Conservation (phyloP, 2,329 filamentous ascomycete species). For the Colletotrichum sidae region DNA sequence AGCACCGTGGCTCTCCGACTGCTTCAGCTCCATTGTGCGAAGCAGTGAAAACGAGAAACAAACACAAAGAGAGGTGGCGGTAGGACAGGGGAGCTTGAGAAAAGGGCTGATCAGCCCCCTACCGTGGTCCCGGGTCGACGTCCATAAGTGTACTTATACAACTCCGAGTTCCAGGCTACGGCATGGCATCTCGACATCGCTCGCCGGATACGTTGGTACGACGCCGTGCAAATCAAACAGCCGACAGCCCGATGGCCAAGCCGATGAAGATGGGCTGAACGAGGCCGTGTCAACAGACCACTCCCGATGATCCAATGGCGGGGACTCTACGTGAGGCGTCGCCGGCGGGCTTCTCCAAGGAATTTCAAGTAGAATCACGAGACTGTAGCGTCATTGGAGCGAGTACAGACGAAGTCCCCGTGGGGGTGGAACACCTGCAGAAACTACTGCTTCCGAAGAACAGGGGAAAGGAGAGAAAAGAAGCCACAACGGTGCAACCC, state of each 20-base stretch:
- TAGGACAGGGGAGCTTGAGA: not conserved
- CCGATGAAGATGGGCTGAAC: slow-evolving; percentile 3
- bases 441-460: not conserved
- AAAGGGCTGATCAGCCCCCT: not conserved
- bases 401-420: slow-evolving; percentile 18
- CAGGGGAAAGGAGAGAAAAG: not conserved
- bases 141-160: slow-evolving; percentile 20
- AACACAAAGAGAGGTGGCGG: slow-evolving; percentile 1
- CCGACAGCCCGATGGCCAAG: slow-evolving; percentile 8
- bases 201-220: not conserved
- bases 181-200: slow-evolving; percentile 10
- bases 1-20: slow-evolving; percentile 21
- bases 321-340: slow-evolving; percentile 12
- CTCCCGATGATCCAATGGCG: slow-evolving; percentile 2
- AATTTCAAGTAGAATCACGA: not conserved
- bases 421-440: slow-evolving; percentile 13
- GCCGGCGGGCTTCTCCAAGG: slow-evolving; percentile 6
- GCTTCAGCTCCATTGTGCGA: slow-evolving; percentile 13
- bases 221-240: not conserved
- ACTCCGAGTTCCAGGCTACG: not conserved
- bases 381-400: slow-evolving; percentile 25
- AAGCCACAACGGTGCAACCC: slow-evolving; percentile 1
- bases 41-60: not conserved
- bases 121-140: not conserved
- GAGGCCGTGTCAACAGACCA: not conserved